Conservation (phyloP, 768 basidiomycete species). For the Leccinum sublutescens region DNA sequence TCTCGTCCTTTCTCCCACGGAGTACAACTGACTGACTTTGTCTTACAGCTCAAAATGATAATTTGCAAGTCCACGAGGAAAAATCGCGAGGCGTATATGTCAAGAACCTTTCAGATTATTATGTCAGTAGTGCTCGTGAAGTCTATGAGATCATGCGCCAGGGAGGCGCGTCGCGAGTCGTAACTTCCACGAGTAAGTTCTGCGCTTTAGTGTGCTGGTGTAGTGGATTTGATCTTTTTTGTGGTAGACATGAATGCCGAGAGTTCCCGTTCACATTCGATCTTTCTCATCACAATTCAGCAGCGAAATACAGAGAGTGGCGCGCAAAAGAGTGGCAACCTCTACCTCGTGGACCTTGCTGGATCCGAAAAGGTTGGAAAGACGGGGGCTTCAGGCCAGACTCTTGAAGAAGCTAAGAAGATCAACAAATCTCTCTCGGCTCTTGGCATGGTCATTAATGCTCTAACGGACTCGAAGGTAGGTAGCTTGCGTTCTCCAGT, state of each 20-base stretch:
- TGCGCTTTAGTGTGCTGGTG: background rate
- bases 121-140: conserved; percentile 92
- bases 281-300: conserved; percentile 96
- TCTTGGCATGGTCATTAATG: conserved; percentile 99
- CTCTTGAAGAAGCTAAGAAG: conserved; percentile 99
- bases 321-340: conserved; percentile 92
- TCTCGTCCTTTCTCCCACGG: background rate
- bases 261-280: conserved; percentile 97
- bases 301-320: conserved; percentile 96
- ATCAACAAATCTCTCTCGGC: conserved; percentile 99
- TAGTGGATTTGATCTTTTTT: conserved; percentile 2
- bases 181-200: conserved; percentile 87
- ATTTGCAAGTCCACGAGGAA: conserved; percentile 97
- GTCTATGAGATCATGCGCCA: conserved; percentile 99
- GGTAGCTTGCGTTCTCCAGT: conserved; percentile 17
- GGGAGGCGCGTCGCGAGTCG: conserved; percentile 86
- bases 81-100: conserved; percentile 97
- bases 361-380: conserved; percentile 99
- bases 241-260: conserved; percentile 97
- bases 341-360: conserved; percentile 97
- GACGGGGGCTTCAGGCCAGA: conserved; percentile 98
- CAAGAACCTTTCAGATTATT: conserved; percentile 96
- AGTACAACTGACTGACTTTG: background rate
- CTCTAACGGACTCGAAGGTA: conserved; percentile 94
- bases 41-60: conserved; percentile 86